Percentiles rank a stretch among this genome's conserved stretches.
phyloP scores from a whole-genome alignment of 495 filamentous ascomycete species.

The Aspergillus nidulans region DNA sequence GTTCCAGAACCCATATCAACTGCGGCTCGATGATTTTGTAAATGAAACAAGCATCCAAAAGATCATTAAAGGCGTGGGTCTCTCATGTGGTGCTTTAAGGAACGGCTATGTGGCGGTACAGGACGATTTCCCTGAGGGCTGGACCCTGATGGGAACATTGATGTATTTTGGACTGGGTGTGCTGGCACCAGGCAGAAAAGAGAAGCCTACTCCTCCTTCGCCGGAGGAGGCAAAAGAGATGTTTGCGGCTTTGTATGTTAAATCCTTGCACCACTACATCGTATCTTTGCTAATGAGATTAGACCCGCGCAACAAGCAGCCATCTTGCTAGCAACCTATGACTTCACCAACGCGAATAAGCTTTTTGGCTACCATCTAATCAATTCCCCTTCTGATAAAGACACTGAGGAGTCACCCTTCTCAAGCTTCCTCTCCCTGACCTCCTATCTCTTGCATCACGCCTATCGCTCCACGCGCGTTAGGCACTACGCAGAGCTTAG shows the following conservation, averaged over 20 bases:
- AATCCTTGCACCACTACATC: constrained; percentile 15
- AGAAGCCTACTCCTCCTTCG: constrained; percentile 47
- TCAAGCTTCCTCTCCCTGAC: constrained; percentile 79
- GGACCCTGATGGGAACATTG: constrained; percentile 75
- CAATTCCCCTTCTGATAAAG: constrained; percentile 53
- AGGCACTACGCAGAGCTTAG: constrained; percentile 78
- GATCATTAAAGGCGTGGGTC: constrained; percentile 69
- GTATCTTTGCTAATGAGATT: constrained; percentile 11
- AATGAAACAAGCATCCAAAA: constrained; percentile 84
- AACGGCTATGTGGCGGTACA: constrained; percentile 82
- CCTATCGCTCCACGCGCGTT: constrained; percentile 73
- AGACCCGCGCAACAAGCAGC: constrained; percentile 78
- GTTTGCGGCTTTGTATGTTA: constrained; percentile 62
- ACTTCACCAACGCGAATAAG: constrained; percentile 93
- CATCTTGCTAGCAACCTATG: constrained; percentile 79
- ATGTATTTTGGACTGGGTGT: constrained; percentile 79
- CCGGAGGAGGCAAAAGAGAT: constrained; percentile 72
- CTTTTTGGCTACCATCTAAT: constrained; percentile 86
- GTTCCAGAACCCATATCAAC: constrained; percentile 93
- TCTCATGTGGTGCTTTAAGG: constrained; percentile 59
- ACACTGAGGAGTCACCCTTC: constrained; percentile 70
- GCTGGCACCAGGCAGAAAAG: constrained; percentile 63
- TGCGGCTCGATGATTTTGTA: constrained; percentile 95
- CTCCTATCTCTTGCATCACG: constrained; percentile 91
- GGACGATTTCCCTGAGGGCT: constrained; percentile 88